phyloP scores from a whole-genome alignment of 140 eudicot genomes.

The Senecio squalidus region DNA sequence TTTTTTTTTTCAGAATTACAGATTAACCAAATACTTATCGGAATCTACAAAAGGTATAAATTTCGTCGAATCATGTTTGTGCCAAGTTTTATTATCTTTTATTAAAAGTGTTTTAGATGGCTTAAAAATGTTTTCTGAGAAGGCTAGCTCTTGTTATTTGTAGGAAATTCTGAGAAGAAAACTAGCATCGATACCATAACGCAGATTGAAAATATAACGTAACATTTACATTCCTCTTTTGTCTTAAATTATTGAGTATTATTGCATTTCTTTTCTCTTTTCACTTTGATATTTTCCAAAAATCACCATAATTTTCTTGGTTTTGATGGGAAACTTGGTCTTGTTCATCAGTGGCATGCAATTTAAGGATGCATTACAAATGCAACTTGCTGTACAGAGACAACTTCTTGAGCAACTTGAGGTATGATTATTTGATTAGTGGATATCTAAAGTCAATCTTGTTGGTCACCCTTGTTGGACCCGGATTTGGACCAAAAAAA shows the following conservation, averaged over 20 bases:
- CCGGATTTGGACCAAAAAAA: background rate
- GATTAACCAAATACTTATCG: slow-evolving; percentile 69
- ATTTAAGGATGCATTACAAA: slow-evolving; percentile 47
- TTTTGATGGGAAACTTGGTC: background rate
- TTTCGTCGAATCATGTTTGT: slow-evolving; percentile 1
- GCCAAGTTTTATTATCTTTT: background rate
- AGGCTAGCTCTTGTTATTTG: background rate
- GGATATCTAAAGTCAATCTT: no score
- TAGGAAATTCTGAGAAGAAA: slow-evolving; percentile 29
- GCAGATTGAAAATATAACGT: slow-evolving; percentile 56
- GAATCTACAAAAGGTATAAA: slow-evolving; percentile 65
- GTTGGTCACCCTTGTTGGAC: no score
- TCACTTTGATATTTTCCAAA: background rate
- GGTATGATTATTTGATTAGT: slow-evolving; percentile 32
- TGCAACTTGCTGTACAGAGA: slow-evolving; percentile 68
- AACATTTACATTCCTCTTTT: slow-evolving; percentile 8
- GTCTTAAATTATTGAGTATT: background rate
- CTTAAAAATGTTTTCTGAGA: slow-evolving; percentile 12
- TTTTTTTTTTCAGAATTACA: slow-evolving; percentile 45
- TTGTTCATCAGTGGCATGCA: slow-evolving; percentile 40
- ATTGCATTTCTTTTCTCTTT: no score
- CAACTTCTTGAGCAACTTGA: slow-evolving; percentile 73
- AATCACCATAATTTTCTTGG: background rate
- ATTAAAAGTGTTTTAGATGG: background rate
- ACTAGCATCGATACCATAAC: slow-evolving; percentile 30